These are phyloP conservation scores for Pseudonitzschia delicatissima DNA, from an alignment of 108 stramenopile genomes.

Conservation along the genomic window DNA sequence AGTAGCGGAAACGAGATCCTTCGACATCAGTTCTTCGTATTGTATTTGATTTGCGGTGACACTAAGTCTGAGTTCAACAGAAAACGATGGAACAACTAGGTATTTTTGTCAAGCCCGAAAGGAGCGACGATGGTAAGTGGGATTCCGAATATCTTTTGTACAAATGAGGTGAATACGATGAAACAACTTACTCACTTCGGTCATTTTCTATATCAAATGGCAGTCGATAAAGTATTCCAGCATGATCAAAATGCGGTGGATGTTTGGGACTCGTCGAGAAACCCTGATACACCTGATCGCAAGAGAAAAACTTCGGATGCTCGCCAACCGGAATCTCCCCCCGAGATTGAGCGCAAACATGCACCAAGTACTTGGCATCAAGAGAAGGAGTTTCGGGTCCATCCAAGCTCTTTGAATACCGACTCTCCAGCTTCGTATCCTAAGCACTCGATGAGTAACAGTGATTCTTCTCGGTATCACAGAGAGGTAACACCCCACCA, in stretches of 20 bases:
- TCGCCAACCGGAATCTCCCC: constrained; percentile 48
- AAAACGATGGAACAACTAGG: constrained; percentile 34
- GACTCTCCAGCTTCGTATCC: constrained; percentile 57
- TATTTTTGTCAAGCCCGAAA: constrained; percentile 24
- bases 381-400: constrained; percentile 28
- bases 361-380: constrained; percentile 35
- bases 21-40: too few species aligned
- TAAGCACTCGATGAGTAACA: constrained; percentile 39
- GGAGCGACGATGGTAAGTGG: constrained; percentile 19
- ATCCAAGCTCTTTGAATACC: constrained; percentile 39
- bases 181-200: not conserved
- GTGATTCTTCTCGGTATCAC: constrained; percentile 29
- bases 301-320: constrained; percentile 43
- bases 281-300: constrained; percentile 29
- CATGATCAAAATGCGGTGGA: constrained; percentile 31
- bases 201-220: not conserved
- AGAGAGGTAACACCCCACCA: constrained; percentile 5
- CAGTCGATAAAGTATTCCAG: constrained; percentile 5
- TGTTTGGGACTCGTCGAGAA: constrained; percentile 39
- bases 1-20: too few species aligned
- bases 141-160: too few species aligned
- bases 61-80: not conserved
- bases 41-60: not conserved
- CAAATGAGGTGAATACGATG: too few species aligned
- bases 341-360: constrained; percentile 33